Conservation (phyloP, 257 asterid species). For the Solanum chaucha region DNA sequence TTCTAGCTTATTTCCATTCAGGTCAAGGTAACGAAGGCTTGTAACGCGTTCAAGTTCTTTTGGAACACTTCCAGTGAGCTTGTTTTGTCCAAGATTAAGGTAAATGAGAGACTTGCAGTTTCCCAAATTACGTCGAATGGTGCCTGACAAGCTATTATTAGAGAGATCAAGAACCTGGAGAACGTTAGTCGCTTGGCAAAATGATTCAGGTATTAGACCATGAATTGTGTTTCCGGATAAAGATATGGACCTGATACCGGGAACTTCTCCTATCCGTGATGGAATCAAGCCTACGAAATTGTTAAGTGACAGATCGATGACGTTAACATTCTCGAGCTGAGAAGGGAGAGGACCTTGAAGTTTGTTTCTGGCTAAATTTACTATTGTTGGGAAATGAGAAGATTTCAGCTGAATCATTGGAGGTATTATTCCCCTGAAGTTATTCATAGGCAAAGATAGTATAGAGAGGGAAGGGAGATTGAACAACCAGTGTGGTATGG, state of each 20-base stretch:
- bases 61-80: neutral
- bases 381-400: neutral
- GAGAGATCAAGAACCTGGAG: constrained; percentile 8
- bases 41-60: neutral
- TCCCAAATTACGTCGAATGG: neutral
- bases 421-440: neutral
- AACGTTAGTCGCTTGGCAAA: neutral
- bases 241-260: neutral
- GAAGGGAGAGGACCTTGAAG: constrained; percentile 2
- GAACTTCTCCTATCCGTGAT: neutral
- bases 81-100: constrained; percentile 5
- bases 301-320: neutral
- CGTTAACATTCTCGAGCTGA: neutral
- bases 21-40: neutral
- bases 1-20: neutral
- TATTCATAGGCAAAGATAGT: constrained; percentile 2
- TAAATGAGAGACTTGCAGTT: constrained; percentile 2
- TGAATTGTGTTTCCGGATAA: neutral
- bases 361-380: neutral
- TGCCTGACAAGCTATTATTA: neutral
- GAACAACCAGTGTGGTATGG: constrained; percentile 7
- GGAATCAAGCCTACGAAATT: neutral
- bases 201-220: constrained; percentile 2
- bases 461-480: constrained; percentile 1
- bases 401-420: constrained; percentile 4